These are phyloP conservation scores for Arabis alpina DNA, from an alignment of 345 rosid species.

Conservation along the genomic window DNA sequence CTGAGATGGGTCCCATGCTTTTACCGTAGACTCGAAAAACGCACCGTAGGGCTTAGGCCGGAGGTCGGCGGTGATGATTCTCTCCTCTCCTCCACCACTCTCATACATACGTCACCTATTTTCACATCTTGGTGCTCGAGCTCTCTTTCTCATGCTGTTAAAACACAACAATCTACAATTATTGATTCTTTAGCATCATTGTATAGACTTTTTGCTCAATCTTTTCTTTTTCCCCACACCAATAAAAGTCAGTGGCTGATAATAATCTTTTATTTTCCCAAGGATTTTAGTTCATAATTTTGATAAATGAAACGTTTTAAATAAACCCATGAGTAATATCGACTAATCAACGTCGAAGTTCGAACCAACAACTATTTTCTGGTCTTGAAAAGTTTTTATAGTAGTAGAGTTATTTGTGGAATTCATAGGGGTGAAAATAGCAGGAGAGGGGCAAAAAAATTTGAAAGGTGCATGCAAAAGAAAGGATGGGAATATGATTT, in stretches of 20 bases:
- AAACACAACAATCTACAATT: constrained; percentile 17
- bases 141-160: constrained; percentile 10
- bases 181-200: constrained; percentile 31
- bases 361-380: no score
- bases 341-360: background rate
- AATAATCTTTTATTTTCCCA: no score
- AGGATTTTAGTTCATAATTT: background rate
- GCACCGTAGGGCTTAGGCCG: constrained; percentile 32
- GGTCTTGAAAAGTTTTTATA: no score
- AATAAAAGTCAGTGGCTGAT: no score
- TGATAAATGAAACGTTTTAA: background rate
- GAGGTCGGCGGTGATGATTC: constrained; percentile 42
- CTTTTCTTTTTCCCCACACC: no score
- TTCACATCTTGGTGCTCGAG: constrained; percentile 5
- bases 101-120: constrained; percentile 25
- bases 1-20: constrained; percentile 20
- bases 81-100: constrained; percentile 34
- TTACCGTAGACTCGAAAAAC: constrained; percentile 27
- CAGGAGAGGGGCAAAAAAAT: background rate
- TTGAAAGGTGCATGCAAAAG: constrained; percentile 41
- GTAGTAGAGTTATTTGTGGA: constrained; percentile 17
- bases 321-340: constrained; percentile 11
- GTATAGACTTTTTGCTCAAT: constrained; percentile 16
- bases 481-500: constrained; percentile 43
- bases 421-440: constrained; percentile 34